These are phyloP conservation scores for Suillus alpinus DNA, from an alignment of 768 basidiomycete species.

Conservation along the genomic window DNA sequence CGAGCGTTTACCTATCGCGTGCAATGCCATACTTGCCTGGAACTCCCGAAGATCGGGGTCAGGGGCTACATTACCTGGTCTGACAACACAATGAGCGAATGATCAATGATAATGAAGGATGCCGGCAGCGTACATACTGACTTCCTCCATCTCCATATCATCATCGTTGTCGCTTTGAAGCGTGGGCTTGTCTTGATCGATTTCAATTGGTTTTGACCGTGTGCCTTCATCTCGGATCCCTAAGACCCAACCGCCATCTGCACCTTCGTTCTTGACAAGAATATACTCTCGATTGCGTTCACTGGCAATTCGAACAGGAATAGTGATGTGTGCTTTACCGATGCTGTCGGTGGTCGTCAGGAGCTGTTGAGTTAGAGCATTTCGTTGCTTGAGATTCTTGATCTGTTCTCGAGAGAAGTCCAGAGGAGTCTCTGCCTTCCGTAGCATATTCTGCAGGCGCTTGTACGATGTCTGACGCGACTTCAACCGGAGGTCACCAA, in stretches of 20 bases:
- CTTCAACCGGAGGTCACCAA: conserved; percentile 91
- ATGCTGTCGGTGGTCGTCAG: conserved; percentile 90
- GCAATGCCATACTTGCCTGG: conserved; percentile 58
- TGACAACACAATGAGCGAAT: conserved; percentile 16
- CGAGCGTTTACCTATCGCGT: conserved; percentile 52
- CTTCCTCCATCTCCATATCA: conserved; percentile 80
- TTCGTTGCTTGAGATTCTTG: conserved; percentile 82
- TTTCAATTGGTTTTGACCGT: conserved; percentile 77
- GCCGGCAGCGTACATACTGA: conserved; percentile 52
- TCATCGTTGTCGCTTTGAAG: conserved; percentile 38
- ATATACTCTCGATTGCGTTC: conserved; percentile 94
- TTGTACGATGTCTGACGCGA: conserved; percentile 93
- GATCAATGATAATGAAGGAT: conserved; percentile 1
- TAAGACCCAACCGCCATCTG: conserved; percentile 89
- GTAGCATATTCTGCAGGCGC: conserved; percentile 89
- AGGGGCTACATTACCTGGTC: conserved; percentile 31
- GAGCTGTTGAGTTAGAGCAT: conserved; percentile 89
- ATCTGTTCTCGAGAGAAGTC: conserved; percentile 99
- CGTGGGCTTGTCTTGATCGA: conserved; percentile 61
- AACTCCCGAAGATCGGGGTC: conserved; percentile 68
- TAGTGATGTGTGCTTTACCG: conserved; percentile 84
- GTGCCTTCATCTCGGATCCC: conserved; percentile 90
- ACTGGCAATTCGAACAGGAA: conserved; percentile 92
- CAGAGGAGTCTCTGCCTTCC: conserved; percentile 71
- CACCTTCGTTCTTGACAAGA: conserved; percentile 88